Base-by-base conservation (phyloP, 1,284 basidiomycete species). In the Papiliotrema flavescens region DNA sequence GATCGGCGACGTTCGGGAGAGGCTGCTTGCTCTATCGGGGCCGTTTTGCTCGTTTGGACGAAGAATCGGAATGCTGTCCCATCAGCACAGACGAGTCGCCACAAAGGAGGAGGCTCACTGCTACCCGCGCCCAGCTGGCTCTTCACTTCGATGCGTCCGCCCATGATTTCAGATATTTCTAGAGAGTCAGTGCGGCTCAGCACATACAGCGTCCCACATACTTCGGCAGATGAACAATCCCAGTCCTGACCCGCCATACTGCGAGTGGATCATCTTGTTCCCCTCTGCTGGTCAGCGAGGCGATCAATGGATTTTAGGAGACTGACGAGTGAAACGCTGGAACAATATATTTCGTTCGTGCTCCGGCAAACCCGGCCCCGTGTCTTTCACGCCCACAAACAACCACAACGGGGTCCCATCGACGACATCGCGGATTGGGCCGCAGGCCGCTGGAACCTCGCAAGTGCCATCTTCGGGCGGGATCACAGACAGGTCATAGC, bases 51-150 rank as follows among this genome's bases (percentile, higher is more conserved):
- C 1, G 71, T 64, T 45, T 70, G 61, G 62, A 79, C 71, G 61
- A 70, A 78, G 66, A 78, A 78, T 13, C 74, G 69, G 69, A 78
- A 78, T 8, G 65, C 62, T 58, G 61, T 64, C 17, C 20, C 13
- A 8, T 45, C 19, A 45, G 43, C 24, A 13, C 9, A 22, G 40
- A 20, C 11, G 8, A 42, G 22, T 11, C 22, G 35, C 35, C 35
- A 9, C 35, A 9, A 9, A 11, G 11, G 9, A 20, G 8, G 11
- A 28, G 20, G 28, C 43, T 26, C 24, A 45, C 43, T 45, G 43
- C 43, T 45, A 13, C 75, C 75, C 32, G 65, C 49, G 1, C 73
- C 74, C 0, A 71, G 51, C 40, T 65, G 50, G 39, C 64, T 67
- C 15, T 63, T 46, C 17, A 75, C 70, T 50, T 71, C 71, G 47